phyloP scores from a whole-genome alignment of 495 filamentous ascomycete species.

The Talaromyces liani region DNA sequence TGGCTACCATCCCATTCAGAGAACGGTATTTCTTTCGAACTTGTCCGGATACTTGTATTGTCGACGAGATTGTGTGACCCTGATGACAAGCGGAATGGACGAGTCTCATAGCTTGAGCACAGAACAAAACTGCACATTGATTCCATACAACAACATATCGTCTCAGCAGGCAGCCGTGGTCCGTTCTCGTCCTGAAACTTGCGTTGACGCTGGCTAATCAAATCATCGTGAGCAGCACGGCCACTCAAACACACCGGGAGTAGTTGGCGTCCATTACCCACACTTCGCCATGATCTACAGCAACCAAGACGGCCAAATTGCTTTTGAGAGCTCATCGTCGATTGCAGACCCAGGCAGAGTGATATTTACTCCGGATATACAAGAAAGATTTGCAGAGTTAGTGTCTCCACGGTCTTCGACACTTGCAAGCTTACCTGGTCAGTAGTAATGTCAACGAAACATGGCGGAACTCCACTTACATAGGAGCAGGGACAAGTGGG shows the following conservation, averaged over 20 bases:
- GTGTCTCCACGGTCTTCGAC: conserved; percentile 14
- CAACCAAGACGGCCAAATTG: conserved; percentile 29
- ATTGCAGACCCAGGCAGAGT: conserved; percentile 27
- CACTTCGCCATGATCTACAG: conserved; percentile 36
- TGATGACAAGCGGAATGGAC: neutral
- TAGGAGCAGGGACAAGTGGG: neutral
- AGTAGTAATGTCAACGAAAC: neutral
- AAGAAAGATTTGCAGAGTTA: conserved; percentile 28
- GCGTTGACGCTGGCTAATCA: conserved; percentile 11
- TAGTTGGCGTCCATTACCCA: conserved; percentile 21
- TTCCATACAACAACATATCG: conserved; percentile 3
- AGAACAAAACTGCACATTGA: conserved; percentile 1
- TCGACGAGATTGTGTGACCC: neutral
- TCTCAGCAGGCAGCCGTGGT: conserved; percentile 6
- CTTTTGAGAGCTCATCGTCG: conserved; percentile 26
- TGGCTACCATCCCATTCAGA: neutral
- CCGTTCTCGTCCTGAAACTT: neutral
- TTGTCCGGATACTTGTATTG: neutral
- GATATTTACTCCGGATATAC: conserved; percentile 35
- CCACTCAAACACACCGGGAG: conserved; percentile 1
- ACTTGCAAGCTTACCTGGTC: conserved; percentile 1
- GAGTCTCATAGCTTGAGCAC: conserved; percentile 2
- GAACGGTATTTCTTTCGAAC: neutral
- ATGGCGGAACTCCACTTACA: neutral
- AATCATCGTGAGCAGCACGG: conserved; percentile 10